Evolutionary conservation across 164 flowering plant genomes (phyloP).

Genomic region (Macadamia tetraphylla): DNA sequence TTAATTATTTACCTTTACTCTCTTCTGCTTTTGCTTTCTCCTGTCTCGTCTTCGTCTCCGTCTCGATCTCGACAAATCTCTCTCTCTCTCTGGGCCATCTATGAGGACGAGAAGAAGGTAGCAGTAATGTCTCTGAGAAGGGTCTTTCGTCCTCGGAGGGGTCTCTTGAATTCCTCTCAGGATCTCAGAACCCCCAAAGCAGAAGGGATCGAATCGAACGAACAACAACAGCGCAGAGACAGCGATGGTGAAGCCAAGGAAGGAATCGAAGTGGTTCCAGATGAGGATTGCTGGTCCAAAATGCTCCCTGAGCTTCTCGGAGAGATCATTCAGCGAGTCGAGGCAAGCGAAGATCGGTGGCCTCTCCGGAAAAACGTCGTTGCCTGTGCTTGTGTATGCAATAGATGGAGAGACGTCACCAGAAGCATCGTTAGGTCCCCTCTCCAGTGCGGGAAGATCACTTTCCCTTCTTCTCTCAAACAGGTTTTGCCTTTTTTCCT

Average conservation of each 20-base stretch:
- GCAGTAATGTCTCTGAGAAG: neutral
- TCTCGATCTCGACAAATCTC: neutral
- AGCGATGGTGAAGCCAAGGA: neutral
- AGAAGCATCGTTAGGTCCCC: constrained; percentile 35
- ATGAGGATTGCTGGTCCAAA: neutral
- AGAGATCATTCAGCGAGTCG: neutral
- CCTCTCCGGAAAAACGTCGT: neutral
- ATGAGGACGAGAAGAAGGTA: neutral
- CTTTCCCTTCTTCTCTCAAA: constrained; percentile 60
- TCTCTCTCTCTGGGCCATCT: neutral
- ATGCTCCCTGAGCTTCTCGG: neutral
- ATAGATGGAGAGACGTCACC: constrained; percentile 66
- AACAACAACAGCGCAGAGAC: neutral
- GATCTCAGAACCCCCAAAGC: neutral
- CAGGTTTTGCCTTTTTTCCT: constrained; percentile 37
- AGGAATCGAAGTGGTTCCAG: neutral
- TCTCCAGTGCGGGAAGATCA: constrained; percentile 15
- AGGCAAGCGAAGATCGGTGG: neutral
- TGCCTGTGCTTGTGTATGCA: constrained; percentile 26
- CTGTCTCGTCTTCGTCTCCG: neutral
- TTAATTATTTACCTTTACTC: too few species aligned
- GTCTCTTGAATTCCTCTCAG: neutral
- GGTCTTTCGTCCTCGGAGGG: neutral
- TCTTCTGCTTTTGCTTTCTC: neutral
- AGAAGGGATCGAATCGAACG: neutral